Evolutionary conservation across 208 protist species (phyloP).

Genomic region (Trypanosoma melophagium): DNA sequence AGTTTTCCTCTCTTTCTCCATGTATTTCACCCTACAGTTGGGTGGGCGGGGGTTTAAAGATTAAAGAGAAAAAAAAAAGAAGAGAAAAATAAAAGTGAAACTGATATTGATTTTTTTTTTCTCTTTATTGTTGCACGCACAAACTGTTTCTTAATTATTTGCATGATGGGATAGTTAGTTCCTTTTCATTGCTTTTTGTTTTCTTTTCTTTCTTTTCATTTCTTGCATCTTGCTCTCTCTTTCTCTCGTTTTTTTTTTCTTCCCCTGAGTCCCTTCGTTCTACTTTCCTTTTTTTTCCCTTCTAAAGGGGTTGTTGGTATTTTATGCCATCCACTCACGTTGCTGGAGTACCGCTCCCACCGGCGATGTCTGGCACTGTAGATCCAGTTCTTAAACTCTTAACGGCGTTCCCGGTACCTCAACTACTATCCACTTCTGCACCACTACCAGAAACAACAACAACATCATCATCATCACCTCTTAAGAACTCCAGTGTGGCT

Average conservation of each 20-base stretch:
- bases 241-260: slow-evolving; percentile 8
- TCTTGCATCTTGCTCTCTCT: slow-evolving; percentile 10
- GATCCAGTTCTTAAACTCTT: slow-evolving; percentile 27
- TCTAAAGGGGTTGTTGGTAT: background rate
- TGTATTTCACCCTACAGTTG: background rate
- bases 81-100: background rate
- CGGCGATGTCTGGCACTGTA: slow-evolving; percentile 13
- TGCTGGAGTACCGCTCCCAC: slow-evolving; percentile 16
- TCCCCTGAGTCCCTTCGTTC: too few species aligned
- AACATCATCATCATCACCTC: too few species aligned
- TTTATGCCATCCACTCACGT: slow-evolving; percentile 16
- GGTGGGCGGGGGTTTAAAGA: background rate
- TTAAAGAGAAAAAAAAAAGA: background rate
- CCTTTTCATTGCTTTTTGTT: background rate
- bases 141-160: too few species aligned
- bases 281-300: slow-evolving; percentile 11
- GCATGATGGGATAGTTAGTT: too few species aligned
- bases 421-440: slow-evolving; percentile 15
- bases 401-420: slow-evolving; percentile 27
- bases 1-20: background rate
- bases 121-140: background rate
- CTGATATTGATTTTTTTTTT: background rate
- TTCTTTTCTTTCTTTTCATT: slow-evolving; percentile 6
- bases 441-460: too few species aligned
- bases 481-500: too few species aligned